Base-by-base conservation (phyloP, 1,139 yeast species). In the Schwanniomyces etchellsii region DNA sequence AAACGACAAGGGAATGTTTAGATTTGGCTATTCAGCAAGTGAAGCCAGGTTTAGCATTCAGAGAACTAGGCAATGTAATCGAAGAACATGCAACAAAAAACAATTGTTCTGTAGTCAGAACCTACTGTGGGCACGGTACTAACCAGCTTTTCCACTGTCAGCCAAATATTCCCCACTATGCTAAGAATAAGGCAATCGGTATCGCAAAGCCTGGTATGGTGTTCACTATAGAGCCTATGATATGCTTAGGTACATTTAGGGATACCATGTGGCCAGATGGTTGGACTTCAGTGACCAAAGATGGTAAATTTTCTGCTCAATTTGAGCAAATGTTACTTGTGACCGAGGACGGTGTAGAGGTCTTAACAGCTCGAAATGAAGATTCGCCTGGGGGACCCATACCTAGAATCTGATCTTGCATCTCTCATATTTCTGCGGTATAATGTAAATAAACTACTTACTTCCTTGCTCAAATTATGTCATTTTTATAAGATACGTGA, bases 221-320 rank as follows among this genome's bases (percentile, higher is more conserved):
- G 11, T 93, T 93, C 64, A 93, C 99, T 14, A 88, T 93, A 36
- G 99, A 93, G 60, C 99, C 99, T 28, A 93, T 93, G 99, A 74
- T 93, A 45, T 83, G 86, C 50, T 65, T 81, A 41, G 98, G 98
- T n/a, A 64, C 81, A 1, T 81, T 76, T 62, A 75, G 75, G 47
- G 98, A 89, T 55, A 60, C 73, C 36, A 68, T 79, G 31, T 93
- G 99, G 99, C 98, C 98, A 1, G 99, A 93, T 56, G 84, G 85
- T 58, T 93, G 99, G 99, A 93, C 99, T 9, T 76, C 95, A 1
- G 74, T 77, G 16, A 91, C 97, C 13, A 77, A 75, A 34, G 97
- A 91, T 52, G 97, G 97, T 33, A 76, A 77, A 51, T 64, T 72
- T 37, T 80, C 91, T 43, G 98, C 99, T 1, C 99, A 93, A 58